Evolutionary conservation across 2,329 filamentous ascomycete genomes (phyloP).

Genomic region (Neophaeococcomyces mojaviensis): DNA sequence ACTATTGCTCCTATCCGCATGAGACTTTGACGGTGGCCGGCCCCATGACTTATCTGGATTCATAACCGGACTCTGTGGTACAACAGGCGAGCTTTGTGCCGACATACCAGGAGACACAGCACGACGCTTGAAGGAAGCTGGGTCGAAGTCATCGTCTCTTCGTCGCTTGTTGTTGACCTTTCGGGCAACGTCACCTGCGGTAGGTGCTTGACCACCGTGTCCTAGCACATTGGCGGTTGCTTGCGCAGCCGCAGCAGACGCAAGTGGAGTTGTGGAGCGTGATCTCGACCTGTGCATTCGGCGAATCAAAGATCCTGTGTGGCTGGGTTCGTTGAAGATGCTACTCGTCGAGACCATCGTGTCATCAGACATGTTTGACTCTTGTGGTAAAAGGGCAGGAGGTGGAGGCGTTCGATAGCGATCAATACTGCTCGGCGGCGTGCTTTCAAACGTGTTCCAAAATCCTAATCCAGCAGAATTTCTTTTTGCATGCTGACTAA

Average conservation of each 20-base stretch:
- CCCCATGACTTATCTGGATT: slow-evolving; percentile 62
- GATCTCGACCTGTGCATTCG: slow-evolving; percentile 23
- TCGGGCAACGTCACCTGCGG: slow-evolving; percentile 65
- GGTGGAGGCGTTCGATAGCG: slow-evolving; percentile 62
- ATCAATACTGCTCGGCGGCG: slow-evolving; percentile 31
- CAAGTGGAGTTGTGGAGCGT: slow-evolving; percentile 37
- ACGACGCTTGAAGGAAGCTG: slow-evolving; percentile 77
- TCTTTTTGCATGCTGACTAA: slow-evolving; percentile 65
- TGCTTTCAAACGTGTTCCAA: slow-evolving; percentile 66
- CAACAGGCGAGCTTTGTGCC: slow-evolving; percentile 78
- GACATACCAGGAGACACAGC: slow-evolving; percentile 90
- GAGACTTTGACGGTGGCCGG: slow-evolving; percentile 52
- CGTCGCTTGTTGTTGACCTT: slow-evolving; percentile 77
- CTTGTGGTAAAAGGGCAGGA: slow-evolving; percentile 51
- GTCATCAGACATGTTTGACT: slow-evolving; percentile 36
- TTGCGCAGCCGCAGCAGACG: slow-evolving; percentile 17
- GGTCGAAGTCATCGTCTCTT: slow-evolving; percentile 84
- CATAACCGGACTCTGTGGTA: slow-evolving; percentile 72
- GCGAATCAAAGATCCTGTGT: slow-evolving; percentile 21
- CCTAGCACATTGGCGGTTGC: neutral
- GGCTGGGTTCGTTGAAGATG: slow-evolving; percentile 19
- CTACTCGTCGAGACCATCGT: slow-evolving; percentile 32
- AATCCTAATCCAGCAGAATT: slow-evolving; percentile 66
- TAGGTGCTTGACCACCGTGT: slow-evolving; percentile 32
- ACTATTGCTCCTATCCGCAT: slow-evolving; percentile 44